Evolutionary conservation across 164 flowering plant genomes (phyloP).

Genomic region (Sextonia rubra): DNA sequence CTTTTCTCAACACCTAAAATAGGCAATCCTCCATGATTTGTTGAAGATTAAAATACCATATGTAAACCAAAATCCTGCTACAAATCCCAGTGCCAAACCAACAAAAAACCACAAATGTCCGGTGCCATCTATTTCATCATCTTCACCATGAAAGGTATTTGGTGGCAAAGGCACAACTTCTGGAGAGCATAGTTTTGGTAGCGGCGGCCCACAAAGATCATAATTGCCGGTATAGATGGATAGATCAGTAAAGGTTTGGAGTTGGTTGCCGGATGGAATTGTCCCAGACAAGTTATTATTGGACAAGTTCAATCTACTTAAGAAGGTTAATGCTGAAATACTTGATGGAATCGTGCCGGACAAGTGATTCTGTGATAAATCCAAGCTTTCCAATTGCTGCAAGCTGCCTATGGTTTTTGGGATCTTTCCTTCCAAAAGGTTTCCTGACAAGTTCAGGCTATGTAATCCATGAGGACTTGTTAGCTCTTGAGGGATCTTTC

Average conservation of each 20-base stretch:
- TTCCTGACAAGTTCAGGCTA: not conserved
- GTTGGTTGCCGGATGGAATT: slow-evolving; percentile 3
- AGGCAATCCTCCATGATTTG: slow-evolving; percentile 9
- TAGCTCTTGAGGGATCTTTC: slow-evolving; percentile 18
- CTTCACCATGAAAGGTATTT: not conserved
- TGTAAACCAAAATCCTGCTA: slow-evolving; percentile 9
- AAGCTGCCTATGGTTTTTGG: slow-evolving; percentile 8
- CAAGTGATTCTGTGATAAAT: slow-evolving; percentile 1
- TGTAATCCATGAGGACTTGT: not conserved
- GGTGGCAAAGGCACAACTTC: not conserved
- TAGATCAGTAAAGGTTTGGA: not conserved
- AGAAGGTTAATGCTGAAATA: not conserved
- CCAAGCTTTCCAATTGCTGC: slow-evolving; percentile 10
- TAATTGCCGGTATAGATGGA: slow-evolving; percentile 5
- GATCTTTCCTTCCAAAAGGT: slow-evolving; percentile 1
- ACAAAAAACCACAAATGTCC: not conserved
- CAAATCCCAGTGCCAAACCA: slow-evolving; percentile 2
- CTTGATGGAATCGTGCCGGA: not conserved
- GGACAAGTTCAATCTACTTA: slow-evolving; percentile 5
- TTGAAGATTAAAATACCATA: slow-evolving; percentile 2
- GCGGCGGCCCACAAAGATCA: slow-evolving; percentile 12
- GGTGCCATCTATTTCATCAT: not conserved
- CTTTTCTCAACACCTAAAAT: no score
- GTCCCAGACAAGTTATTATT: slow-evolving; percentile 5
- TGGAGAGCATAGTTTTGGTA: not conserved